These are phyloP conservation scores for Kwoniella sp. DNA, from an alignment of 768 basidiomycete species.

Conservation along the genomic window DNA sequence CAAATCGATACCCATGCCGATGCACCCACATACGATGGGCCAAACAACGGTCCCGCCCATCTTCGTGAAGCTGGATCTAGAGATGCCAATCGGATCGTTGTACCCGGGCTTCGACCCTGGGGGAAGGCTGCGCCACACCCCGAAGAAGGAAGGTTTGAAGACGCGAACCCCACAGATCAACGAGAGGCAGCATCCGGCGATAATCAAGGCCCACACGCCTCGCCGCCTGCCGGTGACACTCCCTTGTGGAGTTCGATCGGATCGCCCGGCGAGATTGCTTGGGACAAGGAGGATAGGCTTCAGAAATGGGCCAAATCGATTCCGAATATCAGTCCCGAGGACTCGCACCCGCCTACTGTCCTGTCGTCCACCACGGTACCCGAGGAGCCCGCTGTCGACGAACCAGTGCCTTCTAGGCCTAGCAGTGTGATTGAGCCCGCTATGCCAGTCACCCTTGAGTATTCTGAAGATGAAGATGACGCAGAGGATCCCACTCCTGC, in stretches of 20 bases:
- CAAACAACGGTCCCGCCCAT: neutral
- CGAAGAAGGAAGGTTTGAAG: conserved; percentile 4
- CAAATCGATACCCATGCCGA: neutral
- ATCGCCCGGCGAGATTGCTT: neutral
- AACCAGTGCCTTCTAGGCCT: neutral
- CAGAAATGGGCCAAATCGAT: conserved; percentile 12
- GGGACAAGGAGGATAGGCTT: conserved; percentile 5
- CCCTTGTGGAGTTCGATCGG: conserved; percentile 5
- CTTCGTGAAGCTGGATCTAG: neutral
- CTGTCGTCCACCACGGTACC: neutral
- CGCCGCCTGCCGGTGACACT: neutral
- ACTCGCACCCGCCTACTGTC: neutral
- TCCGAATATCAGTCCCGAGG: neutral
- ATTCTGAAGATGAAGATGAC: conserved; percentile 12
- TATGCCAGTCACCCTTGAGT: neutral
- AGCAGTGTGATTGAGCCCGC: neutral
- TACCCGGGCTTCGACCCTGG: conserved; percentile 4
- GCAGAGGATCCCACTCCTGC: conserved; percentile 4
- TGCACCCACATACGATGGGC: neutral
- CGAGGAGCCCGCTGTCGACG: neutral
- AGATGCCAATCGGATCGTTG: conserved; percentile 5
- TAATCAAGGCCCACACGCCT: neutral
- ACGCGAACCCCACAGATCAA: neutral
- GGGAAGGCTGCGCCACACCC: conserved; percentile 2
- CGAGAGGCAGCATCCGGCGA: neutral